Percentiles rank a stretch among this genome's conserved stretches.
Conservation (phyloP, 306 rosid species). For the Pyrus betulifolia region DNA sequence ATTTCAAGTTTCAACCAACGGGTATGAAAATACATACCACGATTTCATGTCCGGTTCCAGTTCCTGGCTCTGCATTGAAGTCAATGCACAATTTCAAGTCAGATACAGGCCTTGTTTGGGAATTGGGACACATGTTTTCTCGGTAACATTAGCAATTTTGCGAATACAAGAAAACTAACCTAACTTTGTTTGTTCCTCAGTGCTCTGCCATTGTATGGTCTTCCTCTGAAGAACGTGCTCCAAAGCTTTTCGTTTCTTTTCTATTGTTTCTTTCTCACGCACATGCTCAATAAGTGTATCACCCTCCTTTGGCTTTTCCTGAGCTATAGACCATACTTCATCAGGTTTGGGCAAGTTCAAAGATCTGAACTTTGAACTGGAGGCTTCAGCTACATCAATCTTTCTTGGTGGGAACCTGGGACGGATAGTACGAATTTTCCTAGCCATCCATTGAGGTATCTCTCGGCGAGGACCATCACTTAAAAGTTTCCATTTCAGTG, state of each 20-base stretch:
- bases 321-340: constrained; percentile 76
- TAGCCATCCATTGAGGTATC: constrained; percentile 82
- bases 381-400: constrained; percentile 46
- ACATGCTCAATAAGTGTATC: constrained; percentile 52
- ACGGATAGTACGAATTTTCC: constrained; percentile 55
- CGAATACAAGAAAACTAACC: constrained; percentile 36
- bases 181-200: constrained; percentile 47
- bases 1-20: not conserved
- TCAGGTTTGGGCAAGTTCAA: constrained; percentile 61
- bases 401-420: constrained; percentile 71
- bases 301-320: constrained; percentile 63
- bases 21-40: constrained; percentile 48
- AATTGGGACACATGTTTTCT: constrained; percentile 7
- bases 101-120: not conserved
- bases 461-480: constrained; percentile 74
- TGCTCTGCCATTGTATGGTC: constrained; percentile 45
- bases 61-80: constrained; percentile 68
- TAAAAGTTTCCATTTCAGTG: constrained; percentile 68
- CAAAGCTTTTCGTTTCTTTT: constrained; percentile 59
- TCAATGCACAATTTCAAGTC: constrained; percentile 1
- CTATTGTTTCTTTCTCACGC: constrained; percentile 52
- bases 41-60: constrained; percentile 71
- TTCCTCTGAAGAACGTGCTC: constrained; percentile 49
- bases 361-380: constrained; percentile 50
- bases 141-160: constrained; percentile 7